These are phyloP conservation scores for Firmiana major DNA, from an alignment of 345 rosid species.

Conservation along the genomic window DNA sequence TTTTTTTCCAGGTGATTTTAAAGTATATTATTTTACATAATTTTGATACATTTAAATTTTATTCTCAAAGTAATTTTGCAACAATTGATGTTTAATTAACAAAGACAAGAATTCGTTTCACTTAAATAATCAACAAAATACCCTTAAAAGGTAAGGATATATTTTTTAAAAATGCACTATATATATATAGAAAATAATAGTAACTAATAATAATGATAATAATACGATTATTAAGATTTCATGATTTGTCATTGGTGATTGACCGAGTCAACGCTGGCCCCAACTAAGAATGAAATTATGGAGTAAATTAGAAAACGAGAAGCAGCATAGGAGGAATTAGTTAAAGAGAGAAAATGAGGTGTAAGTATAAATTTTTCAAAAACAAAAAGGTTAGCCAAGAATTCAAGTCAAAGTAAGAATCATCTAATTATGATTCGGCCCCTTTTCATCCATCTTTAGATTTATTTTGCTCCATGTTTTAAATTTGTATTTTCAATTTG, in stretches of 20 bases:
- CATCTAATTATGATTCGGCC: neutral
- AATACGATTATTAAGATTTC: neutral
- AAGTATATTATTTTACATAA: too few species aligned
- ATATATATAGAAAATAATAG: too few species aligned
- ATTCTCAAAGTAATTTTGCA: too few species aligned
- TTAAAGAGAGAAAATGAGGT: neutral
- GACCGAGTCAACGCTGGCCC: neutral
- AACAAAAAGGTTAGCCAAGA: neutral
- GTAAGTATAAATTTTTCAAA: neutral
- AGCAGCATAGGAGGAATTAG: neutral
- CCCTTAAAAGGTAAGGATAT: too few species aligned
- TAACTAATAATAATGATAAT: neutral
- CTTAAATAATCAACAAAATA: too few species aligned
- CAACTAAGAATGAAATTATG: neutral
- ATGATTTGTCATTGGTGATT: neutral
- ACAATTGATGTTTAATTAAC: too few species aligned
- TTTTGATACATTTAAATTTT: too few species aligned
- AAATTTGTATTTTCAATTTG: neutral
- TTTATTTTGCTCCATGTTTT: neutral
- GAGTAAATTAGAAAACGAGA: neutral
- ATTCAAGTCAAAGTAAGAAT: slow-evolving; percentile 4
- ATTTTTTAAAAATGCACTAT: too few species aligned
- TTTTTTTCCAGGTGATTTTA: too few species aligned
- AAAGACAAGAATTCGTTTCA: too few species aligned
- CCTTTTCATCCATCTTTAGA: neutral